phyloP scores from a whole-genome alignment of 2,329 filamentous ascomycete species.

The Cadophora malorum region DNA sequence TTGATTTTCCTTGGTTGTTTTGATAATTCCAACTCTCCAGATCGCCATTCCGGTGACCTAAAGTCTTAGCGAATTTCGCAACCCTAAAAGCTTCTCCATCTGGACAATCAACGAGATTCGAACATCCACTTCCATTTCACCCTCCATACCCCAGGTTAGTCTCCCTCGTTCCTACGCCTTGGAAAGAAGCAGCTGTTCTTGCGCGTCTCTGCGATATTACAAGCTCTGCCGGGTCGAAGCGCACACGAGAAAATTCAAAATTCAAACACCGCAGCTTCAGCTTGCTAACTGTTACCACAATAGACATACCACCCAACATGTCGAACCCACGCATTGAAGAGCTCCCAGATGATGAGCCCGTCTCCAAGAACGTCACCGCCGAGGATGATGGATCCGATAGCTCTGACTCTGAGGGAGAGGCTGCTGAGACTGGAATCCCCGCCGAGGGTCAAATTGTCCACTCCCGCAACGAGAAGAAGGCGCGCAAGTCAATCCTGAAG shows the following conservation, averaged over 20 bases:
- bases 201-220: conserved; percentile 1
- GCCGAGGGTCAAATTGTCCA: conserved; percentile 90
- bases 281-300: conserved; percentile 37
- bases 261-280: conserved; percentile 30
- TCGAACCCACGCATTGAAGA: conserved; percentile 98
- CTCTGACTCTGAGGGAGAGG: conserved; percentile 80
- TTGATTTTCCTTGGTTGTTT: conserved; percentile 8
- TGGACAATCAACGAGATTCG: conserved; percentile 20
- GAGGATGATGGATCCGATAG: conserved; percentile 73
- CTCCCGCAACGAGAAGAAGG: conserved; percentile 99
- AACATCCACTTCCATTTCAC: conserved; percentile 25
- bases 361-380: conserved; percentile 77
- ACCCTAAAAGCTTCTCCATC: conserved; percentile 32
- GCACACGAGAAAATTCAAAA: conserved; percentile 41
- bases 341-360: conserved; percentile 85
- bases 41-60: conserved; percentile 28
- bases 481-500: conserved; percentile 98
- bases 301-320: conserved; percentile 68
- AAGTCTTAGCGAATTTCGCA: conserved; percentile 39
- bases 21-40: conserved; percentile 10
- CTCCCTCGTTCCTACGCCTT: background rate
- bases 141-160: conserved; percentile 34
- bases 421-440: conserved; percentile 67
- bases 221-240: conserved; percentile 21
- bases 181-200: background rate